Conservation (phyloP, 2,329 filamentous ascomycete genomes). For the Trichoderma lentiforme region DNA sequence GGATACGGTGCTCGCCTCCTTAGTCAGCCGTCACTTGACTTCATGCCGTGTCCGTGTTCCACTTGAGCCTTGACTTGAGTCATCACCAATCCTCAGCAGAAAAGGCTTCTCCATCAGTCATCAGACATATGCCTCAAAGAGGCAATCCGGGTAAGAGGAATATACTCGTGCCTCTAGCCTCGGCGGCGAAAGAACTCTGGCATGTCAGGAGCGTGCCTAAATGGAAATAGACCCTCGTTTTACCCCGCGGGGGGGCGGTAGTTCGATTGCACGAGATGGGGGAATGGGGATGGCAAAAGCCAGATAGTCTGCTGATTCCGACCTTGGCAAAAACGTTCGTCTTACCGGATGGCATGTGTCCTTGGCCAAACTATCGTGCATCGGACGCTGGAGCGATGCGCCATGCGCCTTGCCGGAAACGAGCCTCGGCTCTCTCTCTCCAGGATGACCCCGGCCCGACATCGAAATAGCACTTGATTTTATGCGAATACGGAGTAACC, state of each 20-base stretch:
- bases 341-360: neutral
- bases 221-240: neutral
- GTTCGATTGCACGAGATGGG: neutral
- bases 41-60: neutral
- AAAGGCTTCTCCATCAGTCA: neutral
- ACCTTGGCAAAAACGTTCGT: neutral
- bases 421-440: neutral
- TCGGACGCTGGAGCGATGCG: neutral
- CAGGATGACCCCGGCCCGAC: neutral
- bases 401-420: neutral
- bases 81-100: neutral
- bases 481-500: slow-evolving; percentile 2
- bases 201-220: neutral
- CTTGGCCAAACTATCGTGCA: neutral
- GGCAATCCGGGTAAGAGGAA: neutral
- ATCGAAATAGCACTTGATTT: neutral
- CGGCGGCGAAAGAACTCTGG: neutral
- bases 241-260: slow-evolving; percentile 12
- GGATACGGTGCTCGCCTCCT: neutral
- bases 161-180: neutral
- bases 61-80: neutral
- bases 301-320: neutral
- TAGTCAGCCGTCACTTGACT: slow-evolving; percentile 12
- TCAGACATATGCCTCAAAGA: neutral
- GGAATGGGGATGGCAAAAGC: neutral